Conservation (phyloP, 2,329 filamentous ascomycete genomes). For the Fusarium metavorans region DNA sequence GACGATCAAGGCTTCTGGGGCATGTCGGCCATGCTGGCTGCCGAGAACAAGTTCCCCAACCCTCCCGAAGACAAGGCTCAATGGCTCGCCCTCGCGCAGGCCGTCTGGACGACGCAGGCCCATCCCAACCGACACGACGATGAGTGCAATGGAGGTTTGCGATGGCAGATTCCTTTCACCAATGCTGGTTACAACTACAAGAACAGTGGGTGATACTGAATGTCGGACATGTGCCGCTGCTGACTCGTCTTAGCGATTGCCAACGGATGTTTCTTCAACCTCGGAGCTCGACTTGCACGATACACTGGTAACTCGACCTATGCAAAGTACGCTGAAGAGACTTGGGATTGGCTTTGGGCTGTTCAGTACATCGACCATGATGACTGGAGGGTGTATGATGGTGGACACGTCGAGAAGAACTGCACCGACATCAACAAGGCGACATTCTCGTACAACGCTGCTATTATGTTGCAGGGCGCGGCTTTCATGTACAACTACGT, state of each 20-base stretch:
- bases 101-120: conserved; percentile 75
- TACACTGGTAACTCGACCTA: conserved; percentile 78
- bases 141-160: conserved; percentile 75
- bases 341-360: conserved; percentile 70
- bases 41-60: conserved; percentile 73
- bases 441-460: conserved; percentile 77
- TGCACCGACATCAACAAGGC: conserved; percentile 71
- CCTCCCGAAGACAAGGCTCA: conserved; percentile 65
- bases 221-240: background rate
- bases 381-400: conserved; percentile 73
- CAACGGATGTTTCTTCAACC: conserved; percentile 73
- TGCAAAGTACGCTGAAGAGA: conserved; percentile 69
- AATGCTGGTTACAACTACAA: conserved; percentile 85
- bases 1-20: conserved; percentile 81
- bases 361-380: conserved; percentile 70
- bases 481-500: conserved; percentile 77
- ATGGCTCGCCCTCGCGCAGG: conserved; percentile 76
- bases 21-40: conserved; percentile 74
- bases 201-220: conserved; percentile 55
- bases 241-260: conserved; percentile 60
- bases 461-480: conserved; percentile 70
- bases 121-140: conserved; percentile 71
- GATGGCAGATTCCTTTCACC: conserved; percentile 82
- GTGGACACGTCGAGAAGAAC: conserved; percentile 67
- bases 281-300: conserved; percentile 76